Base-by-base conservation (phyloP, 2,329 filamentous ascomycete species). In the Pseudogymnoascus sp. region DNA sequence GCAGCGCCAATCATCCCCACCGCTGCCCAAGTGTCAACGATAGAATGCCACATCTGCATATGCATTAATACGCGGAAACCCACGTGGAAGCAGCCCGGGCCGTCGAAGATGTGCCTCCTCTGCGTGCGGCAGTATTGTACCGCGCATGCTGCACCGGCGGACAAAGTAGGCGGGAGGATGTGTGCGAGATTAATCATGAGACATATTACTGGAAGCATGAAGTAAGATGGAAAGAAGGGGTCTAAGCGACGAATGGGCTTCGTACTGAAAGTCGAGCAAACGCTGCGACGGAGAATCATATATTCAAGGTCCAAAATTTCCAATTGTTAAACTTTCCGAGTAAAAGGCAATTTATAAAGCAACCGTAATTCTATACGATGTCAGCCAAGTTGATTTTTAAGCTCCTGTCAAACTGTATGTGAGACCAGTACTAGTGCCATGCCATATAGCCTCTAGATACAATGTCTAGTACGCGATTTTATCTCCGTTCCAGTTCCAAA, bases 331-430 rank as follows among this genome's bases (percentile, higher is more conserved):
- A 2, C 21, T 21, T 21, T 28, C 5, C 6, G 40, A 25, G 60
- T 18, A 25, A 62, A 56, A 14, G 60, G 60, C 60, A 40, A 62
- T 25, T 28, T 50, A 25, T 62, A 62, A 59, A n/a, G n/a, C 25
- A 62, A 14, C n/a, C 18, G 31, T 23, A 31, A 21, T 40, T 16
- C 33, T 31, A 60, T 60, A 64, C 65, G 50, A 67, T 61, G 31
- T 50, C 63, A 23, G 63, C 66, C 35, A 44, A 67, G 23, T 18
- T 40, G n/a, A 18, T 40, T n/a, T 40, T n/a, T n/a, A n/a, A 40
- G 18, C 3, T n/a, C n/a, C 10, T 18, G 3, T 40, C 38, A 10
- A 40, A 40, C 38, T 40, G 3, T 18, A 40, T 40, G 38, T 10
- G 7, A 40, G 38, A 18, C 16, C 5, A 18, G n/a, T 16, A 1